Evolutionary conservation across 2,329 filamentous ascomycete species (phyloP), one percentile per base, ranked within the genome.

Genomic region (Cordyceps cicadae): DNA sequence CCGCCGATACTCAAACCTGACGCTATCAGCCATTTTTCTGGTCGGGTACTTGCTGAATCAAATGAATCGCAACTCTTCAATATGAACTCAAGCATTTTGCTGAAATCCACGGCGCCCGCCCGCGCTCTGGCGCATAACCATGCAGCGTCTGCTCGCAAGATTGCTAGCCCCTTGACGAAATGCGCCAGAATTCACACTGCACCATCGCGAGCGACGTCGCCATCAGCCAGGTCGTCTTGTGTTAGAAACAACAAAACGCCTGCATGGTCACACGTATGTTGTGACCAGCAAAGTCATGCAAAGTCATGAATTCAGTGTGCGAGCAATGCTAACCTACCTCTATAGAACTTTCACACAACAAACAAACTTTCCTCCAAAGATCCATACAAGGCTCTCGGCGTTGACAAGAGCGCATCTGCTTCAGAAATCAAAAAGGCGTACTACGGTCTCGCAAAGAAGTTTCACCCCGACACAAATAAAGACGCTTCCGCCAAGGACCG

Each of bases 361-460:
- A 74, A 74, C 50, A 67, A 72, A 6, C 70, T 78, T 24, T 80
- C 80, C 5, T 75, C 84, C 43, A 84, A 90, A 72, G 89, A 99
- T 69, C 94, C 94, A 1, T 99, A 99, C 75, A 84, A 86, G 65
- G 83, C 89, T 4, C 86, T 99, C 32, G 94, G 94, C 15, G 90
- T 99, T 34, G 80, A 80, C 69, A 96, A 93, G 73, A 82, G 76
- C 64, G 90, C 94, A n/a, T 87, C 90, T 1, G 78, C 91, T 3
- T 79, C 85, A 62, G 93, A 97, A 41, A 97, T 99, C 72, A 99
- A 99, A 74, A 97, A 97, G 74, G 92, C 94, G 3, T 99, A 99
- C 79, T 99, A 99, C 72, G 90, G 92, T 55, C 80, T 97, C 62
- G 94, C 94, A 21, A 99, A 99, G 76, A 99, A 97, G 71, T 99